These are phyloP conservation scores for Spinellus fusiger DNA, from an alignment of 192 early-diverging fungal genomes.

Conservation along the genomic window DNA sequence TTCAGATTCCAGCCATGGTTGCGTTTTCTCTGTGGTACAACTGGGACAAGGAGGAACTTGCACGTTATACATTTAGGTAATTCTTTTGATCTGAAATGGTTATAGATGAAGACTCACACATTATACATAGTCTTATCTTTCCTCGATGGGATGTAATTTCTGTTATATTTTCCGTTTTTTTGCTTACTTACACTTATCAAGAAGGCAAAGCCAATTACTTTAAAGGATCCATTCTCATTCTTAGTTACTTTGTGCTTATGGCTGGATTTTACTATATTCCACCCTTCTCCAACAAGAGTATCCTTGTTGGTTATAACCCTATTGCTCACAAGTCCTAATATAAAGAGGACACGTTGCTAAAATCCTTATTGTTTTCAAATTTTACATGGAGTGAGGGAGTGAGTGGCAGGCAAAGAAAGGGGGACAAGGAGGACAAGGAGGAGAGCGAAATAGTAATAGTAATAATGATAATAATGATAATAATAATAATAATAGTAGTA, in stretches of 20 bases:
- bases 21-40: slow-evolving; percentile 67
- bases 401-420: too few species aligned
- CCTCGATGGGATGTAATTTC: slow-evolving; percentile 37
- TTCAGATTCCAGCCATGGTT: slow-evolving; percentile 94
- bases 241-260: slow-evolving; percentile 81
- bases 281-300: slow-evolving; percentile 19
- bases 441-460: neutral
- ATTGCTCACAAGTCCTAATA: too few species aligned
- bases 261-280: slow-evolving; percentile 75
- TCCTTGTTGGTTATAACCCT: slow-evolving; percentile 16
- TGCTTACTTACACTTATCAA: slow-evolving; percentile 88
- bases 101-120: neutral
- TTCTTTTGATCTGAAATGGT: neutral
- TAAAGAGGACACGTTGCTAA: too few species aligned
- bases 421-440: too few species aligned
- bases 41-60: slow-evolving; percentile 23
- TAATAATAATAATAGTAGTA: neutral
- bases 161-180: slow-evolving; percentile 49
- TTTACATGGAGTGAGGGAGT: too few species aligned
- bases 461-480: neutral
- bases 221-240: slow-evolving; percentile 85
- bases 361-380: too few species aligned
- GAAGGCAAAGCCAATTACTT: slow-evolving; percentile 98
- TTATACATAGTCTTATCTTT: slow-evolving; percentile 28
- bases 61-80: slow-evolving; percentile 31